Evolutionary conservation across 768 basidiomycete genomes (phyloP).

Genomic region (Candolleomyces aberdarensis): DNA sequence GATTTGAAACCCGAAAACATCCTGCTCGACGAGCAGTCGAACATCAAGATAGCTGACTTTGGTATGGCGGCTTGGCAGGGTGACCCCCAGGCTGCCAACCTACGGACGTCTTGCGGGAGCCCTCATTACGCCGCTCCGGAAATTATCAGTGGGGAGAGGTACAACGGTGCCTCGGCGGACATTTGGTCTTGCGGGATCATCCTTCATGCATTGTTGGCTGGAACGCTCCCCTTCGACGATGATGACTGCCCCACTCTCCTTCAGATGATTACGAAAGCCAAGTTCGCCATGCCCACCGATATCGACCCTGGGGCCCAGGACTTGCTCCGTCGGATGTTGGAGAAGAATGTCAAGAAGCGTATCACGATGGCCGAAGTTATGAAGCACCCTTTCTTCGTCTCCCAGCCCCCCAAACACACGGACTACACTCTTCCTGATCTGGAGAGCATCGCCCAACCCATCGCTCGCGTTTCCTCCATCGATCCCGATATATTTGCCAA

Average conservation of each 20-base stretch:
- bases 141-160: slow-evolving; percentile 77
- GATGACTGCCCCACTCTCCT: slow-evolving; percentile 77
- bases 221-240: slow-evolving; percentile 90
- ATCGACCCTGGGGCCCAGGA: slow-evolving; percentile 72
- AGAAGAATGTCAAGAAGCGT: slow-evolving; percentile 65
- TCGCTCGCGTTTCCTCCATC: slow-evolving; percentile 60
- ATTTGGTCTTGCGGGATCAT: slow-evolving; percentile 98
- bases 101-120: slow-evolving; percentile 88
- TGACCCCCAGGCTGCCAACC: slow-evolving; percentile 39
- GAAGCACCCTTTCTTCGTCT: slow-evolving; percentile 73
- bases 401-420: slow-evolving; percentile 45
- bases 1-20: slow-evolving; percentile 96
- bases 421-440: slow-evolving; percentile 53
- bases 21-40: slow-evolving; percentile 75
- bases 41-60: slow-evolving; percentile 95
- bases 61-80: slow-evolving; percentile 97
- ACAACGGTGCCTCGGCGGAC: slow-evolving; percentile 85
- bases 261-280: slow-evolving; percentile 73
- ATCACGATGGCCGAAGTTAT: slow-evolving; percentile 84
- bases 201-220: slow-evolving; percentile 83
- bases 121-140: slow-evolving; percentile 96
- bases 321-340: slow-evolving; percentile 78
- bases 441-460: slow-evolving; percentile 65
- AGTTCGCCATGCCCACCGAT: slow-evolving; percentile 69
- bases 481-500: slow-evolving; percentile 91